Base-by-base conservation (phyloP, 2,329 filamentous ascomycete species). In the Cryphonectria naterciae region DNA sequence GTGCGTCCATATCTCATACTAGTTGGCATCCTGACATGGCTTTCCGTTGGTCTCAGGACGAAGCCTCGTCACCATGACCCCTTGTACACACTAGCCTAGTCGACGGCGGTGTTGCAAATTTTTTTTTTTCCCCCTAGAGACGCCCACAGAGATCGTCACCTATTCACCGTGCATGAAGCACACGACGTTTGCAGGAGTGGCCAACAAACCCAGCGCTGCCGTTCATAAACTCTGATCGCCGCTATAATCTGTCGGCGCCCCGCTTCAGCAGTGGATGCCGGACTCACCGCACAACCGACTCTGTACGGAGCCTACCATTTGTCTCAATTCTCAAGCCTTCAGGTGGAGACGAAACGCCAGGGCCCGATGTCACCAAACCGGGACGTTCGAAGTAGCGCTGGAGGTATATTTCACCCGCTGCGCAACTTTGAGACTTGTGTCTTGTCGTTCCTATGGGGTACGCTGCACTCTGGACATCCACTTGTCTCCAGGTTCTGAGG, bases 151-250 rank as follows among this genome's bases (percentile, higher is more conserved):
- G 58, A 61, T 37, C 35, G 58, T 61, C 58, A 39, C 58, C 54
- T 32, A 35, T 61, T 7, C 58, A 39, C 58, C 58, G 58, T 61
- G 58, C 58, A 61, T 61, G 17, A 61, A 61, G 58, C 58, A 61
- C 58, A 61, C 32, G 58, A 61, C 58, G 58, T 61, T 61, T 61
- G 58, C 58, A 35, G 56, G 25, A 60, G 25, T 60, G 25, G 56
- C 13, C 56, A 32, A 10, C 28, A 28, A 58, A 25, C 46, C 54
- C 28, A 61, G 58, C 58, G 58, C 58, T 5, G 58, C 58, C 58
- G 58, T 39, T 32, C 32, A 37, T 39, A 37, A 37, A 32, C 35
- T 25, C 35, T 39, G 58, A 61, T 61, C 58, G 35, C 35, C 58
- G 58, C 58, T 61, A 61, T 37, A 61, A 39, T 39, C 35, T 61